These are phyloP conservation scores for Tetrahymena elliotti DNA, from an alignment of 73 alveolate genomes.

Conservation along the genomic window DNA sequence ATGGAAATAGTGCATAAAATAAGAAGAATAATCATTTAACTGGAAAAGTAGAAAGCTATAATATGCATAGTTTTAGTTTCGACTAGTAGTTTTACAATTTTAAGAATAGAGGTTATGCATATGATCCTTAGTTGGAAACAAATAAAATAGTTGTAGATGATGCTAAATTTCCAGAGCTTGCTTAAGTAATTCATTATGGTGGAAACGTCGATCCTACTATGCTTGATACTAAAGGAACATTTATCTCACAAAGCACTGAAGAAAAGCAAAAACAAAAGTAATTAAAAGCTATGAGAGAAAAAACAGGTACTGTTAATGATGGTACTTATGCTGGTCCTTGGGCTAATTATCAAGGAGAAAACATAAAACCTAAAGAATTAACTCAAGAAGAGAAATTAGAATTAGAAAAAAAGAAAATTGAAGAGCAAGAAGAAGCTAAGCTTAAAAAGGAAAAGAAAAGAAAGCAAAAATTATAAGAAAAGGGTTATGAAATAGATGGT, in stretches of 20 bases:
- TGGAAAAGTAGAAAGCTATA: slow-evolving; percentile 30
- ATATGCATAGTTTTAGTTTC: slow-evolving; percentile 16
- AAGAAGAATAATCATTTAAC: slow-evolving; percentile 32
- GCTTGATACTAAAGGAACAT: neutral
- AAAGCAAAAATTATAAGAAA: neutral
- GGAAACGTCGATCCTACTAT: neutral
- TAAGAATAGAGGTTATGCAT: slow-evolving; percentile 32
- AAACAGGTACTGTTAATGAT: slow-evolving; percentile 63
- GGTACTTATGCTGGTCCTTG: slow-evolving; percentile 90
- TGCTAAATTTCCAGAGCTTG: neutral
- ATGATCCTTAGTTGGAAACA: slow-evolving; percentile 12
- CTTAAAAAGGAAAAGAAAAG: slow-evolving; percentile 30
- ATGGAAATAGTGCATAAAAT: neutral
- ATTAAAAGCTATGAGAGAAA: slow-evolving; percentile 54
- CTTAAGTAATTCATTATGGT: neutral
- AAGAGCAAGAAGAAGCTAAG: slow-evolving; percentile 17
- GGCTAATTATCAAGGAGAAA: slow-evolving; percentile 88
- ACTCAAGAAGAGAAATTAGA: neutral
- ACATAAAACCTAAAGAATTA: slow-evolving; percentile 32
- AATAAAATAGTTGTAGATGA: slow-evolving; percentile 28
- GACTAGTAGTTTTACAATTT: slow-evolving; percentile 26
- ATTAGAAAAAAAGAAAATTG: slow-evolving; percentile 34
- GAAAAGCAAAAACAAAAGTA: slow-evolving; percentile 42
- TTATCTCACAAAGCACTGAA: neutral
- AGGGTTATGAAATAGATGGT: slow-evolving; percentile 53